Base-by-base conservation (phyloP, 371 early-diverging fungal species). In the Mucor piriformis region DNA sequence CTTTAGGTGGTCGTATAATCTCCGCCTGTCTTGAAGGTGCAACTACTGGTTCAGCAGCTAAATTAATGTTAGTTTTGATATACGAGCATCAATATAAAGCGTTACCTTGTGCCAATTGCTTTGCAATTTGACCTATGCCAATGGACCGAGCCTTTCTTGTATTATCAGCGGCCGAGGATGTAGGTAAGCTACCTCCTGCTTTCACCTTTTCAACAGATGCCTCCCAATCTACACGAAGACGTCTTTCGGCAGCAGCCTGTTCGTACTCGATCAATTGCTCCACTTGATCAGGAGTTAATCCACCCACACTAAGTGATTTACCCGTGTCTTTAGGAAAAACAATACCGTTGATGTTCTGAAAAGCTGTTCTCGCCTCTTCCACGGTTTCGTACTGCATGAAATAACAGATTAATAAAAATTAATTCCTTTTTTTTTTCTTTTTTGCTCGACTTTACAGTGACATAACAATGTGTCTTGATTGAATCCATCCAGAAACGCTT, bases 391-490 rank as follows among this genome's bases (percentile, higher is more conserved):
- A 92, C 88, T 89, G 70, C 2, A 23, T 29, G n/a, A n/a, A n/a
- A n/a, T n/a, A n/a, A 21, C 11, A 15, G 20, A 13, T 12, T 35
- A 3, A 51, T 33, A 16, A 18, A 3, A 16, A 5, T 0, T 16
- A 7, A 33, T 10, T 32, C 20, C 47, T 13, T 7, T 2, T 23
- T 27, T 12, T 15, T 5, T 16, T 20, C 50, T 7, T 25, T n/a
- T n/a, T 15, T 34, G 24, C 27, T 10, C 15, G 46, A 23, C 11
- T 64, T 73, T 83, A 89, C 91, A 55, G 81, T 80, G n/a, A 86
- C 92, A 79, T 87, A 94, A 50, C 89, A 88, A 59, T 92, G 93
- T 2, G 93, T 88, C 54, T 92, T 92, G 69, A 94, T 92, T 27
- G 78, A 79, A 70, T 93, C 91, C 79, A 94, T 89, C 94, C 94